Percentiles rank a stretch among this genome's conserved stretches.
These are phyloP conservation scores for Verbena officinalis DNA, from an alignment of 257 asterid genomes.

Conservation along the genomic window DNA sequence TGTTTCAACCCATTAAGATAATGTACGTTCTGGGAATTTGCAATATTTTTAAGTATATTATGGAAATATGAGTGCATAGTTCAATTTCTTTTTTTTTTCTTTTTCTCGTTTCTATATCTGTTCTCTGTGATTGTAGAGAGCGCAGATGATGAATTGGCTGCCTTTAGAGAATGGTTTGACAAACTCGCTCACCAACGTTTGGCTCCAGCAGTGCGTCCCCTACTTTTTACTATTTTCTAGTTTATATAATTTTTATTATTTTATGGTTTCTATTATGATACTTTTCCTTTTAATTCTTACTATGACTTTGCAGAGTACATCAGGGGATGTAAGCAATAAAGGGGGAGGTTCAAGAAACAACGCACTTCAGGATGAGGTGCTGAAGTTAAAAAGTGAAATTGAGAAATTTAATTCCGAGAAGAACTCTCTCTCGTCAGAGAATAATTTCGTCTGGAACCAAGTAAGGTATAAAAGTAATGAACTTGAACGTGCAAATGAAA, in stretches of 20 bases:
- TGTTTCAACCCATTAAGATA: slow-evolving; percentile 1
- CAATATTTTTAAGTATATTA: neutral
- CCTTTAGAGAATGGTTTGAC: slow-evolving; percentile 54
- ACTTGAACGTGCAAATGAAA: slow-evolving; percentile 57
- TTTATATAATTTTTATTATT: neutral
- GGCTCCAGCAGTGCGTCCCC: slow-evolving; percentile 46
- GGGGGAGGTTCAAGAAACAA: slow-evolving; percentile 32
- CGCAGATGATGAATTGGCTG: slow-evolving; percentile 55
- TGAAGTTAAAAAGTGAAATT: slow-evolving; percentile 56
- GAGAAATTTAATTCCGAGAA: slow-evolving; percentile 51
- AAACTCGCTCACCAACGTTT: slow-evolving; percentile 46
- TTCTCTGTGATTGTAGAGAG: slow-evolving; percentile 54
- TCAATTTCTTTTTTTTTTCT: neutral
- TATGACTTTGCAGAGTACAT: slow-evolving; percentile 50
- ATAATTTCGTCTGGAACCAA: slow-evolving; percentile 81
- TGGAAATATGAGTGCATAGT: neutral
- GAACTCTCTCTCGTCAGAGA: slow-evolving; percentile 60
- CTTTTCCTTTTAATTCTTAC: neutral
- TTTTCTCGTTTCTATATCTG: slow-evolving; percentile 16
- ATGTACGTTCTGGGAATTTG: neutral
- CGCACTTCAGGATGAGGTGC: slow-evolving; percentile 53
- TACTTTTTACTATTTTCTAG: slow-evolving; percentile 3
- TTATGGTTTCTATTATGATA: slow-evolving; percentile 17
- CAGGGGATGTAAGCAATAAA: slow-evolving; percentile 34
- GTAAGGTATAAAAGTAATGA: slow-evolving; percentile 50